Evolutionary conservation across 176 grass and related monocot genomes (phyloP), one percentile per base, ranked within the genome.

Genomic region (Triticum dicoccoides): DNA sequence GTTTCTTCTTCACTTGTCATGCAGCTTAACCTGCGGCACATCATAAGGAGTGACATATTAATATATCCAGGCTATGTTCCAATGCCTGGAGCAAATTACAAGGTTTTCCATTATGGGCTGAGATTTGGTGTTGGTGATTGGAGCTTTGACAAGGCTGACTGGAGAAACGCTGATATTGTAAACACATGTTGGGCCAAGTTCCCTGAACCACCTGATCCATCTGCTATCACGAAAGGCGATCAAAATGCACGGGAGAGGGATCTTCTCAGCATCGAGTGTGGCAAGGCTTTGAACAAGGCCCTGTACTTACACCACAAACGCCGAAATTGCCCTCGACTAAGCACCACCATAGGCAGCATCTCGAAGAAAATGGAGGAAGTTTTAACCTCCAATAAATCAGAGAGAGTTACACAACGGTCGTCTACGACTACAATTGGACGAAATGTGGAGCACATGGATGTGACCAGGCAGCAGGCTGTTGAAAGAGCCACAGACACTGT

Each of bases 131-230:
- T 98, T 88, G 94, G 92, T 72, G 89, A 90, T 69, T 98, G 97
- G 97, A 98, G 97, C 72, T 96, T 98, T 80, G 97, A 98, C 70
- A 98, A 98, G 88, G 93, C 96, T 85, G 88, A 91, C 42, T 98
- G 97, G 97, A 91, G 97, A 91, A 73, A 90, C 56, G 7, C 58
- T 54, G 94, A 98, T 73, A 73, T 98, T 39, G 92, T 96, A 82
- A 98, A 96, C 80, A 94, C 74, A 58, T 98, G 94, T 68, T 98
- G 94, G 97, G 84, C 88, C 42, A 94, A 87, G 84, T 96, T 98
- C 80, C 97, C 92, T 80, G 92, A 98, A 71, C 90, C 97, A 61
- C 96, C 97, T 78, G 90, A 98, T 87, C 92, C 90, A n/a, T 78
- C 87, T 87, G 86, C 80, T 62, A 42, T 98, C 81, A 70, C 71